phyloP scores from a whole-genome alignment of 345 rosid species.

The Schrenkiella parvula region DNA sequence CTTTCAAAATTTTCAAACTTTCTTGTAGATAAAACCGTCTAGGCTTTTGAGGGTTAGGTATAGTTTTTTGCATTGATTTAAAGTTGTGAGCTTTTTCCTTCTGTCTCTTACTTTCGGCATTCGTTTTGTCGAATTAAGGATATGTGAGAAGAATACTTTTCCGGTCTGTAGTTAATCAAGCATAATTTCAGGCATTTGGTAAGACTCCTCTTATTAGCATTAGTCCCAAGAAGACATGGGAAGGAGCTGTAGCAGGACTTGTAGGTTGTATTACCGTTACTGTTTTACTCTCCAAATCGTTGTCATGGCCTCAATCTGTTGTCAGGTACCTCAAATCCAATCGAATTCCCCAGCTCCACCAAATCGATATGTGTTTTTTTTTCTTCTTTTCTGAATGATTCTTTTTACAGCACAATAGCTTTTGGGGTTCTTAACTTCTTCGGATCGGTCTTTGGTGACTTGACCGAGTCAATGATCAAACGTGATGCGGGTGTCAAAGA shows the following conservation, averaged over 20 bases:
- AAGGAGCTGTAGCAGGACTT: conserved; percentile 81
- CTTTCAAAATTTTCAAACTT: not conserved
- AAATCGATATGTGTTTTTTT: not conserved
- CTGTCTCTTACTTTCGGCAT: not conserved
- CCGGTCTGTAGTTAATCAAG: not conserved
- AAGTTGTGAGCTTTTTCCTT: conserved; percentile 1
- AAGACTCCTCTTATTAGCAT: conserved; percentile 71
- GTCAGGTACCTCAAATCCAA: conserved; percentile 44
- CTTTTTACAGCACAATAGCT: conserved; percentile 54
- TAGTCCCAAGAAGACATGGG: conserved; percentile 99
- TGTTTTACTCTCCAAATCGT: conserved; percentile 52
- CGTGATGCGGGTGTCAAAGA: conserved; percentile 98
- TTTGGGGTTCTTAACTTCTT: conserved; percentile 82
- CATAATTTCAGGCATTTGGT: conserved; percentile 70
- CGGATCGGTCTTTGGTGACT: conserved; percentile 92
- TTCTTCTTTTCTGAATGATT: not conserved
- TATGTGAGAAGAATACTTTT: not conserved
- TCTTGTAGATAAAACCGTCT: too few relatives aligned
- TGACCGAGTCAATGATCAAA: conserved; percentile 92
- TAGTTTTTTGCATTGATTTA: not conserved
- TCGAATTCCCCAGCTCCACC: not conserved
- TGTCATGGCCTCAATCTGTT: conserved; percentile 78
- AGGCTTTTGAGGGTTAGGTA: not conserved
- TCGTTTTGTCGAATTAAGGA: not conserved
- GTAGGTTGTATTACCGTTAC: conserved; percentile 77